Base-by-base conservation (phyloP, 768 basidiomycete species). In the Cystofilobasidium bisporidii region DNA sequence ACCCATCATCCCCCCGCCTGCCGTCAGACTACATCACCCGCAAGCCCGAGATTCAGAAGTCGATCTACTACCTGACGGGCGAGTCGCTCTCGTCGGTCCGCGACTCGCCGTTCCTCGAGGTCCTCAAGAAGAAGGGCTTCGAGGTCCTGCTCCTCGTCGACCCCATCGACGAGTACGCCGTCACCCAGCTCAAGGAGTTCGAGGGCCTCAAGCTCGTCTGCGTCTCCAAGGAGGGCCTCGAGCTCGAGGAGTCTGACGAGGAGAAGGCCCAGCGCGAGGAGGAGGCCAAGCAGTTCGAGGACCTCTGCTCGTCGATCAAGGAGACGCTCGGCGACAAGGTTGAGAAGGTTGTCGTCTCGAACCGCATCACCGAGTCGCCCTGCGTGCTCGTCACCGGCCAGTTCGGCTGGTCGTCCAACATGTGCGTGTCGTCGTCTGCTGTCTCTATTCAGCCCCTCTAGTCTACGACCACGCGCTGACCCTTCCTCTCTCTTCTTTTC, bases 381-480 rank as follows among this genome's bases (percentile, higher is more conserved):
- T 97, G 87, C 78, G 94, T 96, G 55, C 86, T 94, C 74, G 92
- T 97, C 76, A 98, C 96, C 69, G 94, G 94, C 66, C 93, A 97
- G 78, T 99, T 97, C 80, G 96, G 94, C 65, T 99, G 94, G 94
- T 96, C 91, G 32, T 92, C 93, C 65, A 97, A 97, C 83, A 98
- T 98, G 94, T 41, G 88, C 86, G 71, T 56, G 82, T 78, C 33
- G 28, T 41, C 32, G 28, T 30, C 30, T 3, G 18, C 15, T 32
- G 5, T 30, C 69, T 20, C 65, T 33, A 50, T 8, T 30, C 18
- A 9, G 1, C 18, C 30, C 22, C 36, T 36, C 36, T 36, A 5
- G 6, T 5, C 36, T 2, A 2, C 26, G 53, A 14, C 17, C 26
- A 22, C 3, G 2, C 14, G 20, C 30, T 56, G 53, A 56, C 53